Conservation (phyloP, 306 rosid genomes). For the Dryas drummondii region DNA sequence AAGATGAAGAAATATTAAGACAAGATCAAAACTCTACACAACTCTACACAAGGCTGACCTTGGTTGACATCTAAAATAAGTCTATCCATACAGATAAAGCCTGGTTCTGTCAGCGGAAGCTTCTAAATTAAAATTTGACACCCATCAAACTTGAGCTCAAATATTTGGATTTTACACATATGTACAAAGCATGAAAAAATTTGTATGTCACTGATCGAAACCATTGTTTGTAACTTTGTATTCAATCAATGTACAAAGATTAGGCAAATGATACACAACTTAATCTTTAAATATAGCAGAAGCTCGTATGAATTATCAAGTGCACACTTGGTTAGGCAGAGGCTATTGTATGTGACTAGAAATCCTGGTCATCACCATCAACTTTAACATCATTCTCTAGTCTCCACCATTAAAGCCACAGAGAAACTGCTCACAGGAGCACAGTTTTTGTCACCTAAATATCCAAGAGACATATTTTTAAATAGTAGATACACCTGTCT, state of each 20-base stretch:
- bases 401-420: too few species aligned
- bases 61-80: too few species aligned
- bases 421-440: too few species aligned
- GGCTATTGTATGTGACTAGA: background rate
- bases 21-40: too few species aligned
- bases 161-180: background rate
- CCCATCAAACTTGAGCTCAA: background rate
- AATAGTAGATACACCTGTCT: too few species aligned
- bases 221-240: background rate
- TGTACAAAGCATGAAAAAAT: background rate
- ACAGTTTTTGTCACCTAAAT: too few species aligned
- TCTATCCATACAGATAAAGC: too few species aligned
- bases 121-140: too few species aligned
- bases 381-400: conserved; percentile 20
- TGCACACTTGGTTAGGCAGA: background rate
- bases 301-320: background rate
- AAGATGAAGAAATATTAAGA: too few species aligned
- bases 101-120: background rate
- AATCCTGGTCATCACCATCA: conserved; percentile 25
- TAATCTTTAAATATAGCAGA: background rate
- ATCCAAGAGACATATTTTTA: too few species aligned
- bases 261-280: background rate
- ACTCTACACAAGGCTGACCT: too few species aligned
- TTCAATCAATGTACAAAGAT: conserved; percentile 9
- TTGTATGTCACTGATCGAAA: background rate